These are phyloP conservation scores for Verticillium isaacii DNA, from an alignment of 2,329 filamentous ascomycete genomes.

Conservation along the genomic window DNA sequence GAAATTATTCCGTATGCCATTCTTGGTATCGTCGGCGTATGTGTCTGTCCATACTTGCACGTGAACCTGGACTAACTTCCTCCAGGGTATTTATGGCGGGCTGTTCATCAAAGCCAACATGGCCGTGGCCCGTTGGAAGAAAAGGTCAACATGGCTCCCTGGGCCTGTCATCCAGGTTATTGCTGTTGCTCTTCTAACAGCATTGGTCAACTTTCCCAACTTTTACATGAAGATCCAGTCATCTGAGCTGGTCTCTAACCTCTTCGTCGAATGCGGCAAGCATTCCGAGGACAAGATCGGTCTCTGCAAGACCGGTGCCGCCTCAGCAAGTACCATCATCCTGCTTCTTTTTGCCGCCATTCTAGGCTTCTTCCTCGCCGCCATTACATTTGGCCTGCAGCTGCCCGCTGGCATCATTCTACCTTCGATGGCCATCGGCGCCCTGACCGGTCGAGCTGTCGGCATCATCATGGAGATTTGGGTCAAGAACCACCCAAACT, in stretches of 20 bases:
- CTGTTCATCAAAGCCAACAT: slow-evolving; percentile 96
- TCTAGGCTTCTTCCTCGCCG: slow-evolving; percentile 79
- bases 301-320: slow-evolving; percentile 82
- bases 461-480: slow-evolving; percentile 87
- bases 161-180: slow-evolving; percentile 76
- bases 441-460: slow-evolving; percentile 80
- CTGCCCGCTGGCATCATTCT: slow-evolving; percentile 94
- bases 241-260: slow-evolving; percentile 83
- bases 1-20: slow-evolving; percentile 85
- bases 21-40: slow-evolving; percentile 74
- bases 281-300: slow-evolving; percentile 82
- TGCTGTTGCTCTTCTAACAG: slow-evolving; percentile 74
- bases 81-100: slow-evolving; percentile 80
- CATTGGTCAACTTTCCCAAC: slow-evolving; percentile 90
- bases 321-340: slow-evolving; percentile 76
- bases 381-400: slow-evolving; percentile 87
- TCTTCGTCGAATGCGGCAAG: slow-evolving; percentile 86
- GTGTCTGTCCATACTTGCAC: slow-evolving; percentile 14
- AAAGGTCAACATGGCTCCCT: slow-evolving; percentile 58
- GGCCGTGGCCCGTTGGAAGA: slow-evolving; percentile 76
- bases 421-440: slow-evolving; percentile 93
- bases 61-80: slow-evolving; percentile 8
- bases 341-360: slow-evolving; percentile 77
- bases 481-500: slow-evolving; percentile 72
- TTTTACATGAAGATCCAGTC: slow-evolving; percentile 93